Evolutionary conservation across 2,329 filamentous ascomycete genomes (phyloP), one percentile per base, ranked within the genome.

Genomic region (Aquanectria penicillioides): DNA sequence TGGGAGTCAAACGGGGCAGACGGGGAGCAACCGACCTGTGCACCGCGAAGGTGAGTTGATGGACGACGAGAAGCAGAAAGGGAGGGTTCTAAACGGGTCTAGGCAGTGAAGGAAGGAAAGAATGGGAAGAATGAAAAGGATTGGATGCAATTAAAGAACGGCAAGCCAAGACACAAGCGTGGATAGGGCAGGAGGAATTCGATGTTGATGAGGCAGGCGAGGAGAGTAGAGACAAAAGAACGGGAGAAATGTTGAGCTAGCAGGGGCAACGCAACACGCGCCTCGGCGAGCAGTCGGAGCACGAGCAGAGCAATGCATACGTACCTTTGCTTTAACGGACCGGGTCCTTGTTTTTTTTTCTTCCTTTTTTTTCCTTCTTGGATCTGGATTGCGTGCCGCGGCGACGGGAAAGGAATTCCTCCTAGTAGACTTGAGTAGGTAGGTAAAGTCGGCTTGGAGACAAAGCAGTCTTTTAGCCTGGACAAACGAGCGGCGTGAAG

Each of bases 401-500:
- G 65, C 56, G 33, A 46, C 41, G 41, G 61, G 69, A 68, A 48
- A 59, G 60, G 62, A 54, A 57, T 36, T 61, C 46, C 58, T 40
- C 46, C 33, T 37, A 46, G 41, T 40, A 67, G 69, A 71, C 55
- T 69, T 69, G 58, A 46, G 37, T 59, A 69, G 61, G 49, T 68
- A 62, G 52, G 68, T 58, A 61, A 60, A 58, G 55, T 48, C 62
- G 60, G 59, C 64, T 54, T 53, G 56, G 51, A 63, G 59, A 69
- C 22, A 62, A 69, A 62, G 61, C 54, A 54, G 69, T 72, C 71
- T 71, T 68, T 61, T 64, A 62, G 70, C 69, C 65, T 70, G 67
- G 66, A 70, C 70, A 74, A 77, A 77, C 74, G 75, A 77, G 72
- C 60, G 75, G 71, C 72, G 62, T 66, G 73, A 77, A 77, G 69